These are phyloP conservation scores for Trametopsis cervina DNA, from an alignment of 768 basidiomycete species.

Conservation along the genomic window DNA sequence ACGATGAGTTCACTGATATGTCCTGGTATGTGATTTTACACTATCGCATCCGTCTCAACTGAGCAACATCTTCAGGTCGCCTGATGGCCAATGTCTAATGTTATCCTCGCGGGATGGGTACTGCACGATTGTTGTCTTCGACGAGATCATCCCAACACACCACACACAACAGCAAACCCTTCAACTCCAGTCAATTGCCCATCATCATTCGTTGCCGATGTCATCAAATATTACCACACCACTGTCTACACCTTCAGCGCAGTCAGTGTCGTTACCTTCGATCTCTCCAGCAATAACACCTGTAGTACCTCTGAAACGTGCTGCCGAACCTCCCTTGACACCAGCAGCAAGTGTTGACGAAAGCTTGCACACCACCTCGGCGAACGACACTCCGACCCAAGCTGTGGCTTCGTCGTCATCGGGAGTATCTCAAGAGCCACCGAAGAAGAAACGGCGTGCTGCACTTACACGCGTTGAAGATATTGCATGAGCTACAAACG, in stretches of 20 bases:
- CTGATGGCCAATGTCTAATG: conserved; percentile 89
- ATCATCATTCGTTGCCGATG: conserved; percentile 53
- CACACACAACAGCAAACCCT: conserved; percentile 88
- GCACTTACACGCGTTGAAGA: conserved; percentile 67
- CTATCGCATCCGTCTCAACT: neutral
- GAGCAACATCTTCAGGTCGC: conserved; percentile 68
- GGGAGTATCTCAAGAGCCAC: conserved; percentile 39
- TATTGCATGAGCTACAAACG: conserved; percentile 8
- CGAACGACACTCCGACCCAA: neutral
- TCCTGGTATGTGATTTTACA: conserved; percentile 64
- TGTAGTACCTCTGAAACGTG: conserved; percentile 30
- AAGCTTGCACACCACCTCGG: conserved; percentile 3
- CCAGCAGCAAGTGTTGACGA: conserved; percentile 26
- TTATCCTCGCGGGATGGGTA: conserved; percentile 94
- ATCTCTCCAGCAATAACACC: conserved; percentile 14
- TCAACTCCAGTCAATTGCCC: conserved; percentile 87
- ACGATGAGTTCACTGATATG: conserved; percentile 96
- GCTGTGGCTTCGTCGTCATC: conserved; percentile 14
- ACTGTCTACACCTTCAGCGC: conserved; percentile 22
- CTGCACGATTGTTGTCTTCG: conserved; percentile 91
- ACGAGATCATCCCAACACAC: conserved; percentile 85
- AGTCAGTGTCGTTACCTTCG: conserved; percentile 15
- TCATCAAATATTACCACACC: conserved; percentile 20
- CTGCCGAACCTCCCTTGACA: conserved; percentile 28
- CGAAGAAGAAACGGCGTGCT: conserved; percentile 84